phyloP scores from a whole-genome alignment of 2,329 filamentous ascomycete species.

The Fusarium sp. region DNA sequence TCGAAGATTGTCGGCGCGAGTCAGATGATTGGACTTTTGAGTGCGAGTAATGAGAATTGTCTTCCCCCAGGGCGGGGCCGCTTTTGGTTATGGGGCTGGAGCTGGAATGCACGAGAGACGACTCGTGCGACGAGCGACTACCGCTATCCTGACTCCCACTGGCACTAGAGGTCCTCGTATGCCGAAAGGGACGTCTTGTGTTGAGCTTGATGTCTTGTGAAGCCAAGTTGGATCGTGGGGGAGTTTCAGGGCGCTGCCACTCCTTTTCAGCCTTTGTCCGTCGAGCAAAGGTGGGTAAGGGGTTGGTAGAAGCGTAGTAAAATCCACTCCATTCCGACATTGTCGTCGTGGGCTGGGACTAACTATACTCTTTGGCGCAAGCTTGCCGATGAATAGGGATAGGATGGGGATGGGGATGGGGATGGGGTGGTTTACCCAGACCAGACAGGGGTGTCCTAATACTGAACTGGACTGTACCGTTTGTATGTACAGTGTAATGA shows the following conservation, averaged over 20 bases:
- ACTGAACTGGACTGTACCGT: conserved; percentile 1
- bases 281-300: conserved; percentile 46
- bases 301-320: conserved; percentile 46
- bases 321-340: conserved; percentile 50
- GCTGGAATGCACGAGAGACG: conserved; percentile 45
- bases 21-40: conserved; percentile 40
- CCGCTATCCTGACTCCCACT: conserved; percentile 46
- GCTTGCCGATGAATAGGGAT: conserved; percentile 37
- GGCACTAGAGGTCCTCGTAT: conserved; percentile 43
- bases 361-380: conserved; percentile 44
- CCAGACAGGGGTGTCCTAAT: conserved; percentile 39
- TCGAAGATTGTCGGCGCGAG: conserved; percentile 38
- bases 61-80: conserved; percentile 46
- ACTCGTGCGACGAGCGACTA: conserved; percentile 46
- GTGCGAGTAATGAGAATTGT: conserved; percentile 37
- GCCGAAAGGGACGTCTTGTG: conserved; percentile 37
- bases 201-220: conserved; percentile 31
- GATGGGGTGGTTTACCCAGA: conserved; percentile 26
- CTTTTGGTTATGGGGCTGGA: conserved; percentile 27
- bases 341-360: conserved; percentile 40
- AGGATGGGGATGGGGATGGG: conserved; percentile 23
- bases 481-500: conserved; percentile 17
- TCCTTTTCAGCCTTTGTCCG: conserved; percentile 46
- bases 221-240: conserved; percentile 34
- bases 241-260: conserved; percentile 40